Conservation (phyloP, 768 basidiomycete species). For the Hygrocybe punicea region DNA sequence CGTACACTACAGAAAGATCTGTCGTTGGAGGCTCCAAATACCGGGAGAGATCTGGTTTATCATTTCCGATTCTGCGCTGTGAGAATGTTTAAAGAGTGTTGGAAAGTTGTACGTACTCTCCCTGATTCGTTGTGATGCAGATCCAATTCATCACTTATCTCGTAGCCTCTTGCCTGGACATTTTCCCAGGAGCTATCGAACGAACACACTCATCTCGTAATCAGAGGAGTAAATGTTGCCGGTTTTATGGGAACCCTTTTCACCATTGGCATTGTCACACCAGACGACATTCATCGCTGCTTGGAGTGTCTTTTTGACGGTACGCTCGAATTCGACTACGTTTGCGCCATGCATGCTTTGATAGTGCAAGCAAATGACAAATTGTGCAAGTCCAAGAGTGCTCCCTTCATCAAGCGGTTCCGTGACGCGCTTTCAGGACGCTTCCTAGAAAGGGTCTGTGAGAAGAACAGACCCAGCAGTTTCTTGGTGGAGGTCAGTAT, state of each 20-base stretch:
- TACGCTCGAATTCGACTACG: conserved; percentile 20
- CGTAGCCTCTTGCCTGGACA: background rate
- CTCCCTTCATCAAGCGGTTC: conserved; percentile 19
- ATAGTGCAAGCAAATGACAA: conserved; percentile 30
- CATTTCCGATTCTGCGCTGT: background rate
- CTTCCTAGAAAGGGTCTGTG: background rate
- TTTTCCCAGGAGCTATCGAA: background rate
- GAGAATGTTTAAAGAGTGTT: background rate
- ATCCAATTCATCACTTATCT: no score
- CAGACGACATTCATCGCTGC: conserved; percentile 30
- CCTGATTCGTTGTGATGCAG: background rate
- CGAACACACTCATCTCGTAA: conserved; percentile 4
- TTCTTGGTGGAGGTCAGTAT: no score
- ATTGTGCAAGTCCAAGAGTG: conserved; percentile 27
- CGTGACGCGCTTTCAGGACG: conserved; percentile 9
- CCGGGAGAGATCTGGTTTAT: background rate
- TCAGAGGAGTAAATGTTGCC: conserved; percentile 27
- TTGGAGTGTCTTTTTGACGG: conserved; percentile 22
- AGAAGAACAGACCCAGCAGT: no score
- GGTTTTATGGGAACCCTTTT: conserved; percentile 34
- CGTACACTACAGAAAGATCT: background rate
- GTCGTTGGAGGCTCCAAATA: background rate
- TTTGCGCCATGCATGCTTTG: conserved; percentile 37
- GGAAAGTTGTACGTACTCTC: background rate
- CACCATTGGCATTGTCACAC: conserved; percentile 18